These are phyloP conservation scores for Backusella luteola DNA, from an alignment of 192 early-diverging fungal genomes.

Conservation along the genomic window DNA sequence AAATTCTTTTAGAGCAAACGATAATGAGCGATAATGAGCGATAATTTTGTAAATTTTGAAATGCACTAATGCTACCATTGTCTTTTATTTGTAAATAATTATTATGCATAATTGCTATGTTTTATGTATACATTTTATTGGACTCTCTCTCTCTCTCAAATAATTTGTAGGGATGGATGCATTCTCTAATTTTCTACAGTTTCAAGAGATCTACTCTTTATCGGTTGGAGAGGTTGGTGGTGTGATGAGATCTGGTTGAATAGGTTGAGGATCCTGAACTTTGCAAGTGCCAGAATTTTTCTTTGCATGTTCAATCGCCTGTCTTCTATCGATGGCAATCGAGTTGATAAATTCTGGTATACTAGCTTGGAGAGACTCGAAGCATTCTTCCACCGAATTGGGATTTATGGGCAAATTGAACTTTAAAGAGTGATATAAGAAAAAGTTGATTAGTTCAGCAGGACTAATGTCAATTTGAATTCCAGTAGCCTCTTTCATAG, in stretches of 20 bases:
- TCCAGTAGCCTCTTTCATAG: background rate
- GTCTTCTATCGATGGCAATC: background rate
- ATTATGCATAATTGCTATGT: background rate
- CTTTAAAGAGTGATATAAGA: constrained; percentile 2
- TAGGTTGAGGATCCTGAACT: background rate
- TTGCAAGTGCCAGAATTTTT: background rate
- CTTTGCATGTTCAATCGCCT: constrained; percentile 5
- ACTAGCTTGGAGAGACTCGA: background rate
- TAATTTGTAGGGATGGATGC: background rate
- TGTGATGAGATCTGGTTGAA: background rate
- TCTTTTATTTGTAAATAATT: background rate
- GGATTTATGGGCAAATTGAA: background rate
- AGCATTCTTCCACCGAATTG: background rate
- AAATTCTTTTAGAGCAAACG: too few species aligned
- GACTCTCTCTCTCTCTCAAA: background rate
- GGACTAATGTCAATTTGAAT: constrained; percentile 14
- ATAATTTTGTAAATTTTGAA: too few species aligned
- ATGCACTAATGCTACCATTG: background rate
- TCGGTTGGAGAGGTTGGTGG: background rate
- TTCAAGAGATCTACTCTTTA: background rate
- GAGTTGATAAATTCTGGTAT: constrained; percentile 11
- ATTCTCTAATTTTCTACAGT: background rate
- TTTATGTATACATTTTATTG: background rate
- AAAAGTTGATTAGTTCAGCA: constrained; percentile 9
- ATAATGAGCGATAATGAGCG: too few species aligned